Evolutionary conservation across 441 rosid species (phyloP), one percentile per base, ranked within the genome.

Genomic region (Mallotus repandus): DNA sequence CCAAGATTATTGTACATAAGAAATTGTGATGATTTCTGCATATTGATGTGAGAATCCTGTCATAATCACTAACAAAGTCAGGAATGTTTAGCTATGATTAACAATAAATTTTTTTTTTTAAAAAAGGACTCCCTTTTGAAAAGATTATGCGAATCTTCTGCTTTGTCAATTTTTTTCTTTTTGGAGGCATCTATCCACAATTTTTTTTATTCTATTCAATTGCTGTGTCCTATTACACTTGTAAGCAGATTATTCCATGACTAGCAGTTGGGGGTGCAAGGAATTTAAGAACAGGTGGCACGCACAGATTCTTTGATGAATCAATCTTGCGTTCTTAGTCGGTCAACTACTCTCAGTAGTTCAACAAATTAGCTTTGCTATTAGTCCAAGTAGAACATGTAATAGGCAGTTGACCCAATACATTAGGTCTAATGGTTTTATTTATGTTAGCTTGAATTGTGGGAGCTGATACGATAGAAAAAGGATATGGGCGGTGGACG

Each of bases 281-380:
- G 32, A 1, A 29, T 29, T 29, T 29, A 29, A 29, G 32, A 29
- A 29, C 53, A 67, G 70, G 35, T 56, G 38, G 54, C 61, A 68
- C 32, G 32, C 4, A 0, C 18, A 19, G 29, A 41, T 56, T 16
- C 25, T n/a, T 55, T 63, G 63, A 61, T 54, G 69, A 66, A 32
- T 73, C 54, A 64, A 71, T 12, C 4, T 19, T 65, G 68, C 68
- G n/a, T 48, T 65, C n/a, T 2, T 43, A 43, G 52, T 45, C 32
- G 19, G 49, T 9, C 38, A 62, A n/a, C 52, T n/a, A 35, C 4
- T 21, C 12, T 2, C 6, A 11, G 53, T 65, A 13, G 22, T 22
- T 58, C 66, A 70, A 59, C 73, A 46, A 63, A 45, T 55, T 48
- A 46, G 64, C 76, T 16, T 65, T 56, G 69, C 69, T 25, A 15